Evolutionary conservation across 352 stramenopile genomes (phyloP).

Genomic region (Blastocystis sp.): DNA sequence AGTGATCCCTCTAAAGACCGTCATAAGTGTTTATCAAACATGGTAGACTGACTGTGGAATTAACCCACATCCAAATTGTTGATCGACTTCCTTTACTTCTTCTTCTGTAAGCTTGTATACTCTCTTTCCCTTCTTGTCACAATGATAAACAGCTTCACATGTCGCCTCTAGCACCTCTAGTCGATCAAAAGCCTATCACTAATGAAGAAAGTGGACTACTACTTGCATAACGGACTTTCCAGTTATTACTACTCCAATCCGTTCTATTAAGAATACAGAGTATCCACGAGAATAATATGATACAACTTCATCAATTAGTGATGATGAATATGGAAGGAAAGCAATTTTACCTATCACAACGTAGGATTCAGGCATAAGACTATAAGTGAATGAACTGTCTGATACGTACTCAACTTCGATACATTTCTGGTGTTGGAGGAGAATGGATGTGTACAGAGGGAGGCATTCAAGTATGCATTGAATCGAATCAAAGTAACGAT

Average conservation of each 20-base stretch:
- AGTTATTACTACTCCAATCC: conserved; percentile 2
- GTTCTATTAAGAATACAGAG: conserved; percentile 27
- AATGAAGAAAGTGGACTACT: background rate
- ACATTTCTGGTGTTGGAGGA: background rate
- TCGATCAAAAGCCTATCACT: conserved; percentile 10
- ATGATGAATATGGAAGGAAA: background rate
- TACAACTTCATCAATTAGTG: background rate
- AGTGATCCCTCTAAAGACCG: background rate
- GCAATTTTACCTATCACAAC: conserved; percentile 2
- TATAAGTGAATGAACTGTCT: background rate
- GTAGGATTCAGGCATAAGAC: conserved; percentile 39
- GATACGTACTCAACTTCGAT: background rate
- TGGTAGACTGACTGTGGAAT: conserved; percentile 5
- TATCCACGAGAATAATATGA: background rate
- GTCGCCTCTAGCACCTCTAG: conserved; percentile 57
- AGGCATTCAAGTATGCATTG: conserved; percentile 21
- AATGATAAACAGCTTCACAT: conserved; percentile 11
- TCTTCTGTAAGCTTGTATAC: background rate
- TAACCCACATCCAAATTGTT: background rate
- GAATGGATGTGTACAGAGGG: background rate
- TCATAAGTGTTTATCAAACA: background rate
- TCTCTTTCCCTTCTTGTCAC: background rate
- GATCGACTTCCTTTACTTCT: conserved; percentile 9
- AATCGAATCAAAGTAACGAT: background rate
- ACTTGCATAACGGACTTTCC: conserved; percentile 35